phyloP scores from a whole-genome alignment of 2,329 filamentous ascomycete genomes.

The Claviceps sorghi region DNA sequence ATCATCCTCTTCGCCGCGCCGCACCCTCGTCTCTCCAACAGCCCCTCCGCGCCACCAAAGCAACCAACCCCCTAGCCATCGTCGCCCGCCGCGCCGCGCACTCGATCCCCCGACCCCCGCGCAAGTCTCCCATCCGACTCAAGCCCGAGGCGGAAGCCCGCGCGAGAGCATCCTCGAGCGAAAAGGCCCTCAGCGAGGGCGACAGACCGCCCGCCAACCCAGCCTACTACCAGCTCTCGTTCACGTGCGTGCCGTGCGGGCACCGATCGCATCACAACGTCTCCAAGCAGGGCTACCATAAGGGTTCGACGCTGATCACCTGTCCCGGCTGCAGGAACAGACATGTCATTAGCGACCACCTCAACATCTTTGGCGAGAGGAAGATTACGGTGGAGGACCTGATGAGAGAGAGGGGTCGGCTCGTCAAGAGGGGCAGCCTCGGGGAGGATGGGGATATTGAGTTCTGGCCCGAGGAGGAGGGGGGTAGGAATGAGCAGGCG shows the following conservation, averaged over 20 bases:
- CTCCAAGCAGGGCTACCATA: constrained; percentile 90
- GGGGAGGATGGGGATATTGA: constrained; percentile 76
- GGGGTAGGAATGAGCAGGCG: constrained; percentile 13
- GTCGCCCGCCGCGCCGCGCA: constrained; percentile 17
- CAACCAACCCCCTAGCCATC: constrained; percentile 4
- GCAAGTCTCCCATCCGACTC: constrained; percentile 4
- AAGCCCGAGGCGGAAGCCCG: constrained; percentile 4
- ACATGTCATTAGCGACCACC: constrained; percentile 83
- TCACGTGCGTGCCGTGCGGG: constrained; percentile 81
- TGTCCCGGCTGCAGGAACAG: constrained; percentile 77
- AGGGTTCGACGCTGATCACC: constrained; percentile 74
- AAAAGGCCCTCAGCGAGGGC: constrained; percentile 15
- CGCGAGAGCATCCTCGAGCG: constrained; percentile 4
- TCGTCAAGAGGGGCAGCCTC: constrained; percentile 57
- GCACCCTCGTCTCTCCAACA: constrained; percentile 5
- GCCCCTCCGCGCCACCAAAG: constrained; percentile 1
- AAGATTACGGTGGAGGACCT: constrained; percentile 62
- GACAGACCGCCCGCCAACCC: constrained; percentile 20
- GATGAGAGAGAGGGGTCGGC: constrained; percentile 57
- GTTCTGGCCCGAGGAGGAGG: constrained; percentile 65
- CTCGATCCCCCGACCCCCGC: constrained; percentile 18
- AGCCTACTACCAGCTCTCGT: constrained; percentile 73
- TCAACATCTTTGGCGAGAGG: constrained; percentile 61
- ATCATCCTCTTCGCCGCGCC: constrained; percentile 7
- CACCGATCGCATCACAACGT: constrained; percentile 70